Evolutionary conservation across 2,329 filamentous ascomycete genomes (phyloP).

Genomic region (Scedosporium boydii): DNA sequence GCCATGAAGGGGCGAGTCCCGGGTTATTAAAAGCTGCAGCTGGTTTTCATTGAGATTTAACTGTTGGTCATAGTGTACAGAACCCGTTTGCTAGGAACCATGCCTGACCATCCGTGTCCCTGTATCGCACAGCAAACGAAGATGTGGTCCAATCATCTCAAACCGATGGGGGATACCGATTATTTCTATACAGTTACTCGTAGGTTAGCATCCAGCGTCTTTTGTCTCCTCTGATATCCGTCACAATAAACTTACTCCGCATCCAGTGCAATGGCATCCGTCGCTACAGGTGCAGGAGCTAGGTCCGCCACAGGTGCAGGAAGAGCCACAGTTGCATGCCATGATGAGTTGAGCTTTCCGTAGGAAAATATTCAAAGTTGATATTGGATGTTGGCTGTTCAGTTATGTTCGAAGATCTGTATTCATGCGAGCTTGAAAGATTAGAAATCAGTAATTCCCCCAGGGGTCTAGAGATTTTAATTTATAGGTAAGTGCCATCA

Average conservation of each 20-base stretch:
- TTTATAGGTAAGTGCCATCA: not conserved
- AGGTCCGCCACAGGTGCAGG: not conserved
- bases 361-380: not conserved
- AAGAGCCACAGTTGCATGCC: not conserved
- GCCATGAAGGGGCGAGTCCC: too few relatives aligned
- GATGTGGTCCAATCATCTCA: too few relatives aligned
- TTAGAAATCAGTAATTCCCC: not conserved
- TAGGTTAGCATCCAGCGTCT: too few relatives aligned
- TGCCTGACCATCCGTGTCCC: too few relatives aligned
- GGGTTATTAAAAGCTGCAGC: too few relatives aligned
- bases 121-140: too few relatives aligned
- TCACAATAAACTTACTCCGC: not conserved
- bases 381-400: not conserved
- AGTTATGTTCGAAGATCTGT: not conserved
- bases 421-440: not conserved
- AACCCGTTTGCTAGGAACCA: too few relatives aligned
- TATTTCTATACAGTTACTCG: not conserved
- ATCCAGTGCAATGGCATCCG: not conserved
- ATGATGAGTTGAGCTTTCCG: not conserved
- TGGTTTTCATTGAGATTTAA: too few relatives aligned
- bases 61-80: too few relatives aligned
- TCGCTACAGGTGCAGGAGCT: not conserved
- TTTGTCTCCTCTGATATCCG: too few relatives aligned
- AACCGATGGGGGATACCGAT: not conserved
- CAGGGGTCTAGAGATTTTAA: not conserved